Evolutionary conservation across 2,329 filamentous ascomycete genomes (phyloP), one percentile per base, ranked within the genome.

Genomic region (Grosmannia penicillata): DNA sequence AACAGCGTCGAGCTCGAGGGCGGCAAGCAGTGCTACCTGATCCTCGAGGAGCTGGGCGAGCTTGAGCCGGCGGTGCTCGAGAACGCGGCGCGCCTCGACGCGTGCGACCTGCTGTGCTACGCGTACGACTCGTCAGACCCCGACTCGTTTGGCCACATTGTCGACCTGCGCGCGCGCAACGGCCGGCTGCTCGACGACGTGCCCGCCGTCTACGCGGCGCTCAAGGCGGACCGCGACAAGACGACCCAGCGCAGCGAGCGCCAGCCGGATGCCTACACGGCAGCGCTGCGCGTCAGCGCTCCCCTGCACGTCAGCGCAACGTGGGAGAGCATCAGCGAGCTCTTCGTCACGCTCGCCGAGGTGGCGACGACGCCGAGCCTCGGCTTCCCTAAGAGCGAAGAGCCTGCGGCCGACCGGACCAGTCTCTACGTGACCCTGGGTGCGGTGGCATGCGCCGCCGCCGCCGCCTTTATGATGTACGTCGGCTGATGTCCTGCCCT

Each of bases 51-150:
- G 58, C 77, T 96, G 1, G 91, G 91, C 25, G 86, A 96, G 57
- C 67, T 94, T n/a, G 91, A 96, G 56, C 82, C 85, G 0, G 91
- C 91, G 11, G 86, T 96, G 39, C 66, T 98, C 4, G 91, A 96
- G 40, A 98, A 98, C 53, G 77, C 79, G 52, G 73, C 77, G 32
- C 94, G 93, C 58, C 68, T 98, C 13, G 85, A 94, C 51, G 78
- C 86, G 6, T 96, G 89, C 58, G 91, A 98, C 57, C 70, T 98
- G 19, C 72, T 98, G 33, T 93, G 89, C 59, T 96, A 93, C 59
- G 79, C 85, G 1, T 98, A 96, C 60, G 91, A 98, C 61, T 96
- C 89, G 3, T 93, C 86, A 1, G 87, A 98, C 45, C 89, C 91
- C 0, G 87, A 96, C 56, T 94, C 85, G 4, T 98, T 98, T 57